Percentiles rank a stretch among this genome's conserved stretches.
Evolutionary conservation across 805 yeast species (phyloP).

Genomic region (Candida coquimbonensis): DNA sequence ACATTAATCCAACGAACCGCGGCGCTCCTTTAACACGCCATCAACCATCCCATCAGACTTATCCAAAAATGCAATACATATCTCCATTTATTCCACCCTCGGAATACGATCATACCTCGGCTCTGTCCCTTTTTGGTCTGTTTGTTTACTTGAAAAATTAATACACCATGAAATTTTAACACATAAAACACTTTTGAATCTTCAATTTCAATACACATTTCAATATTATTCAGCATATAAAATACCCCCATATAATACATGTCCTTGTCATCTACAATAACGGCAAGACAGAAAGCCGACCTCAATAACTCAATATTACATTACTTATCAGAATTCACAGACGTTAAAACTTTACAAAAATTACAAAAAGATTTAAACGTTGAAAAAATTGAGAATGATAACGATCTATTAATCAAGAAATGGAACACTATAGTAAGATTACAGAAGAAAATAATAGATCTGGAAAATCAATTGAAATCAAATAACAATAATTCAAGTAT

Average conservation of each 20-base stretch:
- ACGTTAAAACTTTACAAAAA: conserved; percentile 2
- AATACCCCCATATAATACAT: conserved; percentile 17
- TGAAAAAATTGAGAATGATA: conserved; percentile 20
- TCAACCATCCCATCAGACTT: too few relatives aligned
- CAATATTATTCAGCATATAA: background rate
- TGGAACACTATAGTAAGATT: conserved; percentile 83
- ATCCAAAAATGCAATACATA: too few relatives aligned
- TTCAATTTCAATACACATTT: background rate
- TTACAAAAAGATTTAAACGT: conserved; percentile 20
- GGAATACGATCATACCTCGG: background rate
- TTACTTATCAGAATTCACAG: conserved; percentile 33
- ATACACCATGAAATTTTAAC: background rate
- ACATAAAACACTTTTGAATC: too few relatives aligned
- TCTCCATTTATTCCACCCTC: background rate
- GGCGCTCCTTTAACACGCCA: too few relatives aligned
- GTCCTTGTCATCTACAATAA: conserved; percentile 15
- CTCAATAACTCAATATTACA: conserved; percentile 41
- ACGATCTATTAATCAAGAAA: conserved; percentile 55
- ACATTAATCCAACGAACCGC: too few relatives aligned
- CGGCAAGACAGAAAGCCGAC: conserved; percentile 38
- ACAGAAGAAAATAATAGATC: conserved; percentile 63
- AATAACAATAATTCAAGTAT: conserved; percentile 5
- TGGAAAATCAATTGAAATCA: conserved; percentile 49
- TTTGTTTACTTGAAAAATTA: background rate
- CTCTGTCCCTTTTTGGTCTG: background rate